These are phyloP conservation scores for Draba incana DNA, from an alignment of 345 rosid genomes.

Conservation along the genomic window DNA sequence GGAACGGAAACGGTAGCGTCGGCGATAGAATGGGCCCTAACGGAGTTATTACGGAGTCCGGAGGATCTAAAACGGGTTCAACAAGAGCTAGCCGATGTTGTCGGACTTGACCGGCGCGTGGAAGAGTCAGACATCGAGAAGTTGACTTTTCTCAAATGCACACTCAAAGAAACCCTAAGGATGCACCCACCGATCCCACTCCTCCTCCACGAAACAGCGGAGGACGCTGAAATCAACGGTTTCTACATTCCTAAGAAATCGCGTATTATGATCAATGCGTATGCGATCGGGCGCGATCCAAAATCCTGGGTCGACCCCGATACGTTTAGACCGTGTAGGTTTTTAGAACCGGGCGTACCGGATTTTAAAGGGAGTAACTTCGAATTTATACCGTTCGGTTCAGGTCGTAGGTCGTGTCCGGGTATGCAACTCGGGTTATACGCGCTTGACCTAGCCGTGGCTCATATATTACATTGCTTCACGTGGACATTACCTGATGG, in stretches of 20 bases:
- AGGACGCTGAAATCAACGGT: slow-evolving; percentile 65
- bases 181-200: slow-evolving; percentile 98
- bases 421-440: slow-evolving; percentile 98
- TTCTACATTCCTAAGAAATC: slow-evolving; percentile 68
- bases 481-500: slow-evolving; percentile 94
- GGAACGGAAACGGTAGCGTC: slow-evolving; percentile 98
- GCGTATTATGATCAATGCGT: slow-evolving; percentile 85
- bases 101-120: slow-evolving; percentile 79
- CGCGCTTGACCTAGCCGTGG: slow-evolving; percentile 76
- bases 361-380: slow-evolving; percentile 86
- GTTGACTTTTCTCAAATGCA: slow-evolving; percentile 69
- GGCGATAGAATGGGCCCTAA: slow-evolving; percentile 88
- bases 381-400: slow-evolving; percentile 96
- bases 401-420: slow-evolving; percentile 96
- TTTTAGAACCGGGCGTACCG: slow-evolving; percentile 60
- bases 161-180: slow-evolving; percentile 77
- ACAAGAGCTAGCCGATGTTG: slow-evolving; percentile 76
- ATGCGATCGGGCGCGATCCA: slow-evolving; percentile 83
- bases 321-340: slow-evolving; percentile 77
- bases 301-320: slow-evolving; percentile 79
- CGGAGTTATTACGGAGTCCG: slow-evolving; percentile 83
- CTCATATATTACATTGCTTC: slow-evolving; percentile 83
- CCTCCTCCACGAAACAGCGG: slow-evolving; percentile 91
- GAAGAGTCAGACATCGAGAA: slow-evolving; percentile 81
- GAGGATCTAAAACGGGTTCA: slow-evolving; percentile 74